Conservation (phyloP, 495 filamentous ascomycete genomes). For the Xylaria acuta region DNA sequence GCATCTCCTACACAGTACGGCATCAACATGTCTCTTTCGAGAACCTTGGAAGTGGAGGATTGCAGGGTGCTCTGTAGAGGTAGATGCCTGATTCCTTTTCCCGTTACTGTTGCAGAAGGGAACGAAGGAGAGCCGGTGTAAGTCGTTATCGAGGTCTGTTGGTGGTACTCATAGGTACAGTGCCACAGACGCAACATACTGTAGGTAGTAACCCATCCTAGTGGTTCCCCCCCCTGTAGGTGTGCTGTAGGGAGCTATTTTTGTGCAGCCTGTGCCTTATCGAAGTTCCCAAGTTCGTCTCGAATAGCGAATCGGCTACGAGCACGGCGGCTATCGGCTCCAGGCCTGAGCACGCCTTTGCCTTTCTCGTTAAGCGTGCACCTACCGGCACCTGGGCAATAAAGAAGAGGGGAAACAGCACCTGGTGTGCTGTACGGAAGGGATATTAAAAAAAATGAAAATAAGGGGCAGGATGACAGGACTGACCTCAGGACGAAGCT, state of each 20-base stretch:
- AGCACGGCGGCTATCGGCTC: slow-evolving; percentile 18
- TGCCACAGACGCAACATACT: not conserved
- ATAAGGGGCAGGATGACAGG: not conserved
- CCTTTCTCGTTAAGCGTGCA: slow-evolving; percentile 4
- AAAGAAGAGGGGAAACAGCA: slow-evolving; percentile 3
- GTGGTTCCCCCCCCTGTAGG: slow-evolving; percentile 6
- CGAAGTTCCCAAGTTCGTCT: slow-evolving; percentile 2
- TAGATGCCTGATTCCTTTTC: not conserved
- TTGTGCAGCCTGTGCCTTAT: slow-evolving; percentile 10
- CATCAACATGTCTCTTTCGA: not conserved
- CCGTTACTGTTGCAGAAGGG: not conserved
- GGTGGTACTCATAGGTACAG: not conserved
- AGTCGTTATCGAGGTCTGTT: not conserved
- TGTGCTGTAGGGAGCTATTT: slow-evolving; percentile 12
- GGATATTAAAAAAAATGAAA: not conserved
- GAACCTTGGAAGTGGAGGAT: not conserved
- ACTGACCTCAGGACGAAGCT: slow-evolving; percentile 27
- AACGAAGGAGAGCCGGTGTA: not conserved
- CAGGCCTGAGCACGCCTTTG: slow-evolving; percentile 7
- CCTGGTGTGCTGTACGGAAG: not conserved
- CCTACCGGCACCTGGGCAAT: not conserved
- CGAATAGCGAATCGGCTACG: slow-evolving; percentile 10
- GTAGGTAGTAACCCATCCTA: not conserved
- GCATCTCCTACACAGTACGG: slow-evolving; percentile 6
- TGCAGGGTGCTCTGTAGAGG: not conserved